Percentiles rank a stretch among this genome's conserved stretches.
Conservation (phyloP, 257 asterid genomes). For the Henckelia pumila region DNA sequence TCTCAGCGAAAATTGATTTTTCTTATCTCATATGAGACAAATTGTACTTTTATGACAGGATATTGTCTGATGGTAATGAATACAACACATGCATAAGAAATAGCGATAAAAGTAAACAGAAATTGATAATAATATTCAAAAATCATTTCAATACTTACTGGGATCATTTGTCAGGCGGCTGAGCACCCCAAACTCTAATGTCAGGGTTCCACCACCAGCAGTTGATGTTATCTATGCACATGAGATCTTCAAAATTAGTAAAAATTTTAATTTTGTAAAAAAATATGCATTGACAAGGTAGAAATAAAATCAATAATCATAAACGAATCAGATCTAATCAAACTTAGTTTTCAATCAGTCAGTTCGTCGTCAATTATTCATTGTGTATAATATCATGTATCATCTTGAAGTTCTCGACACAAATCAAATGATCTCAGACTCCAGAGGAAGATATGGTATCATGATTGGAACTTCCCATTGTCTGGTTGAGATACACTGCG, state of each 20-base stretch:
- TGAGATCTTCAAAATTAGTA: slow-evolving; percentile 25
- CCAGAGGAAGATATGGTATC: slow-evolving; percentile 10
- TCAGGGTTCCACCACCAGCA: slow-evolving; percentile 99
- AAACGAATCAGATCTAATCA: neutral
- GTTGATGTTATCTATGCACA: slow-evolving; percentile 84
- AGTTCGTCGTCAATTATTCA: slow-evolving; percentile 5
- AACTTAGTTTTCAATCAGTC: slow-evolving; percentile 7
- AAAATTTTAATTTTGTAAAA: neutral
- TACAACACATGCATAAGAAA: neutral
- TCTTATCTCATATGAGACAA: neutral
- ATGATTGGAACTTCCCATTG: slow-evolving; percentile 3
- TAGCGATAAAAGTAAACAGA: neutral
- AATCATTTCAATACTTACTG: slow-evolving; percentile 41
- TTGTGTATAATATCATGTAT: neutral
- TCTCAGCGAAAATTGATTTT: no score
- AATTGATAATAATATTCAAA: neutral
- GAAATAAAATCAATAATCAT: neutral
- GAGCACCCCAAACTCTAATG: slow-evolving; percentile 93
- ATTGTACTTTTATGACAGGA: neutral
- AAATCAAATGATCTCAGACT: neutral
- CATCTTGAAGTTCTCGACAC: slow-evolving; percentile 12
- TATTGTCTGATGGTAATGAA: neutral
- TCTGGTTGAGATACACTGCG: neutral
- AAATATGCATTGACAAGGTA: neutral
- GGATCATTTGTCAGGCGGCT: slow-evolving; percentile 94